Evolutionary conservation across 345 rosid genomes (phyloP), one percentile per base, ranked within the genome.

Genomic region (Adansonia digitata): DNA sequence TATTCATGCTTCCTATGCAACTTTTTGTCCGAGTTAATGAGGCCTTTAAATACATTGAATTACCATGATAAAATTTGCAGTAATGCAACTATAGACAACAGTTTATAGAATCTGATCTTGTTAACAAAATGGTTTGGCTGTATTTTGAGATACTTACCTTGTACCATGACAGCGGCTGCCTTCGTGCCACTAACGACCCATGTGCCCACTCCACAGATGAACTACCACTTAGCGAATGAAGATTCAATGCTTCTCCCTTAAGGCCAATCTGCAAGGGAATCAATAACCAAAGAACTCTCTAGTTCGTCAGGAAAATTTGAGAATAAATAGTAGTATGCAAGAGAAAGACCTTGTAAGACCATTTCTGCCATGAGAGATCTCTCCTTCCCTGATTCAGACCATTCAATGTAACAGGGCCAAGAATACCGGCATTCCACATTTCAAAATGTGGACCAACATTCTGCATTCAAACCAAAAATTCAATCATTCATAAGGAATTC

Each of bases 401-500:
- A 26, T 80, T 86, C 74, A 96, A 51, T 42, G 87, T 78, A 61
- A 96, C 95, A 4, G 99, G 99, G 39, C 99, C 99, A 42, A 96
- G 93, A 75, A 93, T 75, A 66, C 99, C 98, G 62, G 99, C 84
- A 80, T 96, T 96, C 98, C 98, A 96, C 75, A 89, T 92, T 90
- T 96, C 98, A 69, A 87, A 96, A 85, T 92, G 99, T 46, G 97
- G 97, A 76, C 99, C 99, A 35, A 96, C 95, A 73, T 96, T 96
- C 99, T 96, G 86, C 77, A 85, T 62, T 37, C 26, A 61, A 74
- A 81, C 20, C 27, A 26, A 20, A 22, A 17, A 75, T 34, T 8
- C 69, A 34, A 20, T 56, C 18, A 37, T 17, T 52, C 40, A 15
- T 63, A 22, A 24, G 26, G 59, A 55, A 26, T 51, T 27, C 18